These are phyloP conservation scores for Paratinospora sagittata DNA, from an alignment of 164 flowering plant species.

Conservation along the genomic window DNA sequence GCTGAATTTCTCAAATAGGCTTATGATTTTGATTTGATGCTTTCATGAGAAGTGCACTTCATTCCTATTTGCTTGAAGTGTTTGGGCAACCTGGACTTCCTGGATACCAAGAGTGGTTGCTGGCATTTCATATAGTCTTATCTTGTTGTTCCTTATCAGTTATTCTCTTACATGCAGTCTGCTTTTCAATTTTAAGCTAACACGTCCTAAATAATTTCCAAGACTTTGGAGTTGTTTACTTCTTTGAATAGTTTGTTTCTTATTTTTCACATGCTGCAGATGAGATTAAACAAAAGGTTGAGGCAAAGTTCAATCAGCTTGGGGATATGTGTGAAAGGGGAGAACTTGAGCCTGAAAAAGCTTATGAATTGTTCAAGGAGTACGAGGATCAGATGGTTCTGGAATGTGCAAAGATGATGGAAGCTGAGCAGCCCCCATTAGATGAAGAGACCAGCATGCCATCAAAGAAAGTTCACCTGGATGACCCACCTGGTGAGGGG, in stretches of 20 bases:
- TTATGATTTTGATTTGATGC: neutral
- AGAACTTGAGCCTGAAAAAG: slow-evolving; percentile 70
- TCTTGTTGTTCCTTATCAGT: neutral
- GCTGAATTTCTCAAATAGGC: neutral
- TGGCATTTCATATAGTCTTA: neutral
- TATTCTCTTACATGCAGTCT: neutral
- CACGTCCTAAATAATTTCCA: neutral
- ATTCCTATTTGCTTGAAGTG: neutral
- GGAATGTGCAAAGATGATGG: slow-evolving; percentile 48
- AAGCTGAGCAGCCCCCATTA: slow-evolving; percentile 43
- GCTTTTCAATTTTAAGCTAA: neutral
- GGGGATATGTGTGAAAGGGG: slow-evolving; percentile 81
- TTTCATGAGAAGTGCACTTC: neutral
- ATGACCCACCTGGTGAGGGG: slow-evolving; percentile 97
- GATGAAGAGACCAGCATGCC: slow-evolving; percentile 36
- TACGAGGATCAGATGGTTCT: slow-evolving; percentile 76
- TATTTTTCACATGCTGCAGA: slow-evolving; percentile 31
- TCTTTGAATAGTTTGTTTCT: neutral
- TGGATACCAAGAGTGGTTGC: neutral
- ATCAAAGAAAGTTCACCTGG: slow-evolving; percentile 35
- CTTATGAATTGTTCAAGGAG: slow-evolving; percentile 63
- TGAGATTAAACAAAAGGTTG: slow-evolving; percentile 69
- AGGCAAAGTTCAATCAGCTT: slow-evolving; percentile 64
- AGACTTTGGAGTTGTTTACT: neutral
- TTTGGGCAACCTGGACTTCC: neutral